Evolutionary conservation across 2,329 filamentous ascomycete genomes (phyloP), one percentile per base, ranked within the genome.

Genomic region (Curvularia lunata): DNA sequence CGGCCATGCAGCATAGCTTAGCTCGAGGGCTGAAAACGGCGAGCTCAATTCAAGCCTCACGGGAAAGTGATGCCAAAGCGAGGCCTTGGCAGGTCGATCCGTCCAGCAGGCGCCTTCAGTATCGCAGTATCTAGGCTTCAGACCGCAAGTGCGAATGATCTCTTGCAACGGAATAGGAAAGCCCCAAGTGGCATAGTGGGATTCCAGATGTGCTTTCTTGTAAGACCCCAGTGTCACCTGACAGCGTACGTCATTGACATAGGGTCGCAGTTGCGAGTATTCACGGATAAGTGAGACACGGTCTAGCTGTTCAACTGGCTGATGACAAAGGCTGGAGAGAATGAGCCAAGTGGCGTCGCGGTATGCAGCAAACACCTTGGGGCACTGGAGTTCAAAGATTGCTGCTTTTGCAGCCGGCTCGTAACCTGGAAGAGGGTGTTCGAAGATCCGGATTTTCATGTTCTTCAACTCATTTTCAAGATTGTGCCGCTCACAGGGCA

Each of bases 271-370:
- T 27, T 71, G 68, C 0, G 65, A 61, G 52, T 80, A 81, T 0
- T 73, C 50, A 2, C 64, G 63, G 4, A 81, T 61, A 1, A 63
- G 23, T 1, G 64, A 60, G 2, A 72, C 51, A 8, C 56, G 19
- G 21, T 62, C 48, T 9, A 51, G 16, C 23, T 53, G 51, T 5
- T 52, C 48, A 1, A 40, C 38, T 28, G 47, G 23, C 1, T 59
- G 49, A 13, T 56, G 62, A n/a, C 64, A 79, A 10, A 84, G 61
- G 3, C 52, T 63, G 2, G 70, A 67, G 0, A 84, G 21, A 3
- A 86, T 77, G 3, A 62, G 66, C 82, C 83, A 86, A 0, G 83
- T 85, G 4, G 77, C 73, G 53, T 85, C 79, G 12, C 86, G 78
- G 67, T 86, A 88, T 0, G 72, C 69, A 2, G 73, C 72, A 21